Base-by-base conservation (phyloP, 345 rosid species). In the Brassica juncea region DNA sequence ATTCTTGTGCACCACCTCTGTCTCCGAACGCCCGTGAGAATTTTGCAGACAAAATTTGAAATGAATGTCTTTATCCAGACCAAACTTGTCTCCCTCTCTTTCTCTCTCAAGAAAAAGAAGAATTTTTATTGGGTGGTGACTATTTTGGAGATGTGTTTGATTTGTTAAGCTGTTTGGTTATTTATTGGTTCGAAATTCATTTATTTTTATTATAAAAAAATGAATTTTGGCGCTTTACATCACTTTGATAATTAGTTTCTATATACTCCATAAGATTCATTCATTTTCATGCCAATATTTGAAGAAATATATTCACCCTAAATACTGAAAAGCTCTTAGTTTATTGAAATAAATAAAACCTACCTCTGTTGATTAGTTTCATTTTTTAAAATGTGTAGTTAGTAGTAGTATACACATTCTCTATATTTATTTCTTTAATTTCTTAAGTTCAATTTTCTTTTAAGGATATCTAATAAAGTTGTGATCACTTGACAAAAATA, bases 1-100 rank as follows among this genome's bases (percentile, higher is more conserved):
- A 67, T 66, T 66, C 84, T 76, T 76, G 83, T 75, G 80, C 76
- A 57, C 64, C 63, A 75, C 76, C 80, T 81, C 80, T 81, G 61
- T 69, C 76, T 77, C 84, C 69, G 57, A 75, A 66, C 8, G 54
- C 77, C 76, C 84, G 77, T 76, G 80, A 81, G 77, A 67, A 81
- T 76, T 76, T 66, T 76, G 47, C 80, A 75, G 83, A 81, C 80
- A 71, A 34, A 52, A 23, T 54, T 64, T 55, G 80, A 76, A 76
- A 75, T 81, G 73, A 71, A 76, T 76, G 77, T 71, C 54, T 80
- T 69, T 74, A 80, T 74, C 72, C 72, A 37, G 21, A 74, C 42
- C 79, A 69, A 74, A 74, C 30, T 57, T 77, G 70, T 79, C 83
- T 84, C 69, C 73, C 75, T 63, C 77, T 64, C 80, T 68, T 44